Evolutionary conservation across 176 grass and related monocot genomes (phyloP).

Genomic region (Zea luxurians): DNA sequence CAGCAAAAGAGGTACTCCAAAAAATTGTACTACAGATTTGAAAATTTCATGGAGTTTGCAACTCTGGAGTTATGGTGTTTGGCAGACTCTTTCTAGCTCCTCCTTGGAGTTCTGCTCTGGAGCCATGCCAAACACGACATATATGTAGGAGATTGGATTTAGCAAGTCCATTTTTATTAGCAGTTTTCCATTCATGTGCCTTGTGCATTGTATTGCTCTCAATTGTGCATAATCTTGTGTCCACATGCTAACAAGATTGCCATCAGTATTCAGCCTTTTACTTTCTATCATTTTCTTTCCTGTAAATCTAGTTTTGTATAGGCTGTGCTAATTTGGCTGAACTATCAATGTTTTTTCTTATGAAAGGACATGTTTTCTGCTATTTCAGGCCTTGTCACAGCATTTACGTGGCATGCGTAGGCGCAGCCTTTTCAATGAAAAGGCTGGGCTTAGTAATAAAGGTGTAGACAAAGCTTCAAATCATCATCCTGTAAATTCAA

Average conservation of each 20-base stretch:
- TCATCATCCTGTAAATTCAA: constrained; percentile 42
- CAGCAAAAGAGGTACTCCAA: too few species aligned
- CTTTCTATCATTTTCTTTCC: background rate
- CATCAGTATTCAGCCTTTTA: constrained; percentile 4
- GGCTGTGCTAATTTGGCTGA: background rate
- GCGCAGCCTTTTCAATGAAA: constrained; percentile 92
- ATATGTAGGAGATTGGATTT: constrained; percentile 5
- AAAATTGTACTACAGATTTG: too few species aligned
- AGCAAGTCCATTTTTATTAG: constrained; percentile 30
- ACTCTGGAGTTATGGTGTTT: too few species aligned
- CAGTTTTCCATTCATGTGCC: background rate
- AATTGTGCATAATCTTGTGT: constrained; percentile 28
- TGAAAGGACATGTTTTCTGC: constrained; percentile 34
- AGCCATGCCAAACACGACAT: too few species aligned
- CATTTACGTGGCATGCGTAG: constrained; percentile 74
- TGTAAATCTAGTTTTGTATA: constrained; percentile 5
- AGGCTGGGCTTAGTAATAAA: constrained; percentile 42
- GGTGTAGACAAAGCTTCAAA: constrained; percentile 31
- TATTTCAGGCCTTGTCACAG: constrained; percentile 60
- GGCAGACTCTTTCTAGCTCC: too few species aligned
- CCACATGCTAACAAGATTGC: constrained; percentile 16
- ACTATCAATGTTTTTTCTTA: constrained; percentile 16
- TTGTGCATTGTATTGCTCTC: background rate
- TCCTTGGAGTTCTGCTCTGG: too few species aligned
- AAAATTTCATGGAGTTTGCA: too few species aligned